phyloP scores from a whole-genome alignment of 208 protist species.

The Crithidia mellificae region DNA sequence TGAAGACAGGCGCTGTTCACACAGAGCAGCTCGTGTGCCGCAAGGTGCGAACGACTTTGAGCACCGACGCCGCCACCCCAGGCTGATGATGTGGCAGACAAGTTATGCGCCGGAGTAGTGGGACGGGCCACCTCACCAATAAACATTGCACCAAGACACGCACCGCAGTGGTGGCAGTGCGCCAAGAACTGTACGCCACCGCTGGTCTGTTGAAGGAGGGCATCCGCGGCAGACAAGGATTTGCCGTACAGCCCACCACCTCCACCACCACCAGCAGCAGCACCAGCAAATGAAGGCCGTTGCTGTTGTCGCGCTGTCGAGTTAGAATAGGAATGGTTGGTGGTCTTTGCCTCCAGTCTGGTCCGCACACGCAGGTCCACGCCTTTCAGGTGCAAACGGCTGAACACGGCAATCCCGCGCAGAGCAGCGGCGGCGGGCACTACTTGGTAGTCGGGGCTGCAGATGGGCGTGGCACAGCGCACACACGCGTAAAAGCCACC shows the following conservation, averaged over 20 bases:
- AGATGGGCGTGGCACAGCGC: conserved; percentile 67
- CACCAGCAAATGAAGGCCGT: not conserved
- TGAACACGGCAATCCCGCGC: conserved; percentile 69
- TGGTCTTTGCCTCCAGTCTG: not conserved
- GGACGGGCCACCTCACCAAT: conserved; percentile 11
- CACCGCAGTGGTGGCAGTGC: conserved; percentile 58
- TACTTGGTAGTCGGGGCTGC: conserved; percentile 56
- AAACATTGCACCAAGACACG: conserved; percentile 61
- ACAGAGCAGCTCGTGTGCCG: conserved; percentile 37
- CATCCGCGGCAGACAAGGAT: conserved; percentile 1
- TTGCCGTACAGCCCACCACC: not conserved
- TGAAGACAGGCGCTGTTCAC: conserved; percentile 67
- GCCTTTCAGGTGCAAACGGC: conserved; percentile 38
- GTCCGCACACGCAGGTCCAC: conserved; percentile 45
- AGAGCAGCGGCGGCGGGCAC: conserved; percentile 20
- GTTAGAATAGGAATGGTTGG: not conserved
- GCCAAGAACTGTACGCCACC: conserved; percentile 38
- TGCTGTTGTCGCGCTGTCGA: not conserved
- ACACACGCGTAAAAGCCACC: conserved; percentile 78
- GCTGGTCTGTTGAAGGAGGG: not conserved
- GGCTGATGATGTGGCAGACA: not conserved
- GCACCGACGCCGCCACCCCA: too few species aligned
- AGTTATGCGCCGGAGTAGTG: not conserved
- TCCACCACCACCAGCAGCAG: not conserved
- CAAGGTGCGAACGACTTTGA: too few species aligned